Percentiles rank a stretch among this genome's conserved stretches.
Evolutionary conservation across 2,329 filamentous ascomycete species (phyloP).

Genomic region (Calcarisporium arbuscula): DNA sequence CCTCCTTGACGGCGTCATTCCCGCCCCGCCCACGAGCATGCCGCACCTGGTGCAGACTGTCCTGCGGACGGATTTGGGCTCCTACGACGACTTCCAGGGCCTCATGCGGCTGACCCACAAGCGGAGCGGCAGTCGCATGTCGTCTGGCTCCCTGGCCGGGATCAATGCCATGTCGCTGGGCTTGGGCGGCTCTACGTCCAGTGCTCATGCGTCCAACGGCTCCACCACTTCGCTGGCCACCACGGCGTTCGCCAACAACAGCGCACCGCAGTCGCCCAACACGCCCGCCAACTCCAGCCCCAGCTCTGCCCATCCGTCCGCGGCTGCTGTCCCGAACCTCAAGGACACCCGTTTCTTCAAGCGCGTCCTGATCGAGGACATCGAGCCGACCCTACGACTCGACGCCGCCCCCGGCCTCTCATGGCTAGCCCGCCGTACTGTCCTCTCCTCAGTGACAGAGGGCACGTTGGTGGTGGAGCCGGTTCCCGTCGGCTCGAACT

Average conservation of each 20-base stretch:
- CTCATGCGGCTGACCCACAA: conserved; percentile 64
- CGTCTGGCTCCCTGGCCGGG: conserved; percentile 61
- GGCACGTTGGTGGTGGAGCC: conserved; percentile 87
- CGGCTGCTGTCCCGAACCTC: conserved; percentile 49
- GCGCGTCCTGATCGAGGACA: conserved; percentile 78
- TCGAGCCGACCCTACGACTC: conserved; percentile 86
- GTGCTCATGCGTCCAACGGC: conserved; percentile 47
- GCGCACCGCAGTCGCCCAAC: conserved; percentile 52
- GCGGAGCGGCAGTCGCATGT: conserved; percentile 56
- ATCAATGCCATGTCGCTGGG: conserved; percentile 36
- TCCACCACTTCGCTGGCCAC: conserved; percentile 54
- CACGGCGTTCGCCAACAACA: conserved; percentile 39
- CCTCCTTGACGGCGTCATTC: conserved; percentile 38
- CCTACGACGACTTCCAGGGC: conserved; percentile 79
- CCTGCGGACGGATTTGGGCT: conserved; percentile 70
- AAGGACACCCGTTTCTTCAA: conserved; percentile 96
- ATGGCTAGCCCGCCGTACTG: conserved; percentile 83
- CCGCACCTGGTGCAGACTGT: conserved; percentile 78
- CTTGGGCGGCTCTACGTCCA: conserved; percentile 40
- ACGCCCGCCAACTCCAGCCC: conserved; percentile 46
- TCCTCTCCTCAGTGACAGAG: conserved; percentile 75
- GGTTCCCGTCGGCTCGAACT: conserved; percentile 55
- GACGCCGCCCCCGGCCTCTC: conserved; percentile 87
- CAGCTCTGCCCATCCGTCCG: conserved; percentile 28
- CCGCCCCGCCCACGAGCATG: conserved; percentile 63